Evolutionary conservation across 805 yeast genomes (phyloP).

Genomic region (Blastobotrys robertii): DNA sequence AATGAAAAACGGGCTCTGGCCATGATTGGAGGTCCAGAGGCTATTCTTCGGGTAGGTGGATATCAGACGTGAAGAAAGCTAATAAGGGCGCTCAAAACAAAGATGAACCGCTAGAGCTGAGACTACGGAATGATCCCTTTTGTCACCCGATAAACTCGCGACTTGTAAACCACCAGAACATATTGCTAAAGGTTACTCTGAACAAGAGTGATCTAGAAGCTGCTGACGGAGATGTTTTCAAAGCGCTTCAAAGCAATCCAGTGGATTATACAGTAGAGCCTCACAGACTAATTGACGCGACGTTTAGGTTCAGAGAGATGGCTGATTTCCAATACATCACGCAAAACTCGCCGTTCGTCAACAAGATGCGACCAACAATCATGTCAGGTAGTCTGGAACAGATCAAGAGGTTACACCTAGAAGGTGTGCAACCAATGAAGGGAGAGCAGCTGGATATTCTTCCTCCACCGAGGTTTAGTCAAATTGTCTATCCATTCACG

Average conservation of each 20-base stretch:
- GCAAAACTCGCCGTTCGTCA: conserved; percentile 42
- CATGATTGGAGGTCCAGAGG: conserved; percentile 41
- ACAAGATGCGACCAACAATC: conserved; percentile 33
- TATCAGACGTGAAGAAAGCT: background rate
- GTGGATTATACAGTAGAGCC: conserved; percentile 43
- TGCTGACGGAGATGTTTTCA: conserved; percentile 35
- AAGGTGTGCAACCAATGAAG: conserved; percentile 12
- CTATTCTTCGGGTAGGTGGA: conserved; percentile 27
- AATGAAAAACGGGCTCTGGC: conserved; percentile 33
- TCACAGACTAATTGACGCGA: conserved; percentile 54
- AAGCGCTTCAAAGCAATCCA: conserved; percentile 59
- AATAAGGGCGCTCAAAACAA: conserved; percentile 24
- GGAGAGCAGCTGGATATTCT: conserved; percentile 50
- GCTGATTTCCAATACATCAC: conserved; percentile 78
- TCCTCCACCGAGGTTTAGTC: conserved; percentile 80
- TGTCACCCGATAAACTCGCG: conserved; percentile 41
- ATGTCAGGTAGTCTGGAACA: conserved; percentile 33
- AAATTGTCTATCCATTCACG: conserved; percentile 63
- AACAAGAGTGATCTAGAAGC: conserved; percentile 21
- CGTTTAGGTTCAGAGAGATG: conserved; percentile 71
- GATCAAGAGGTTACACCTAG: conserved; percentile 32
- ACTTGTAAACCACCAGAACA: conserved; percentile 17
- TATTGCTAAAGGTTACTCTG: conserved; percentile 27
- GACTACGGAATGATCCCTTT: conserved; percentile 27
- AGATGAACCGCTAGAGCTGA: conserved; percentile 27